Evolutionary conservation across 2,329 filamentous ascomycete genomes (phyloP), one percentile per base, ranked within the genome.

Genomic region (Capronia coronata): DNA sequence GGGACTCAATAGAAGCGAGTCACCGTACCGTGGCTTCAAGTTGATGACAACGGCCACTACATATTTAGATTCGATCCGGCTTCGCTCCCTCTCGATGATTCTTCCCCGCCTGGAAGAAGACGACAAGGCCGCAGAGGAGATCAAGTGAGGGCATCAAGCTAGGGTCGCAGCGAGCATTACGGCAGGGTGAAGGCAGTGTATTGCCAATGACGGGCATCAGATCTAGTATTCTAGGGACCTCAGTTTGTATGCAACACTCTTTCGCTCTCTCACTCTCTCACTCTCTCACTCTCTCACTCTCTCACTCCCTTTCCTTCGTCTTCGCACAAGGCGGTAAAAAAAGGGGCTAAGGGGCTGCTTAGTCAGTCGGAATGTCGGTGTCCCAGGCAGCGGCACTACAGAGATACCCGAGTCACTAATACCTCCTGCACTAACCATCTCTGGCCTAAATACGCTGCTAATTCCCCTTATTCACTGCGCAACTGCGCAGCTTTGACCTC

Each of bases 341-440:
- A 27, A 32, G 29, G 29, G 13, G 29, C 4, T 9, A 13, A 21
- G 25, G 21, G 9, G 44, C 21, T 23, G 47, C 47, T 49, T 40
- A 49, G 47, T 49, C 47, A 49, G 11, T n/a, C 18, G 40, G 46
- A 35, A 44, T 49, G 30, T 37, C 27, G 14, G 27, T 16, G n/a
- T n/a, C 23, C 5, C 23, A 27, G 23, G 5, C 23, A 27, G 5
- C 23, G 23, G 23, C 23, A 27, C 5, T 27, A 5, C 23, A 10
- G 5, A 27, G 23, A 5, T 10, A 27, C 23, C 23, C 5, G 5
- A 27, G 23, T 27, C 23, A 27, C 23, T 10, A 5, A 10, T 10
- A 27, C 5, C 10, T 10, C 23, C 23, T 10, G 23, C 10, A 27
- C 5, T 27, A 27, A 48, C 46, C 34, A 42, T 48, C 42, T 48